These are phyloP conservation scores for Kandelia obovata DNA, from an alignment of 345 rosid species.

Conservation along the genomic window DNA sequence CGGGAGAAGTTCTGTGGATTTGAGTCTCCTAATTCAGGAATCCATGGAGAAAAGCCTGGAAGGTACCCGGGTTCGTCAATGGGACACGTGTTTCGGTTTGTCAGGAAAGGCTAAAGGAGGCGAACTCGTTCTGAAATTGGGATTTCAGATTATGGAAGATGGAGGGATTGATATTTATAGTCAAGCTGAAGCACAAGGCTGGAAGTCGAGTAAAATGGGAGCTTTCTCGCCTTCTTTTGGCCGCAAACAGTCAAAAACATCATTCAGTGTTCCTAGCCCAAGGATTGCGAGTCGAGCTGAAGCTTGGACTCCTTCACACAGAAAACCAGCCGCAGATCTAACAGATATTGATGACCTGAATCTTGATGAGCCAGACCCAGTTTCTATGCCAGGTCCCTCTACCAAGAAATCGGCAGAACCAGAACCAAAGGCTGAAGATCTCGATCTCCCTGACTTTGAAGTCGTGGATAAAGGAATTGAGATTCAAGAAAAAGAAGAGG, in stretches of 20 bases:
- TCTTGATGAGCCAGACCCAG: conserved; percentile 71
- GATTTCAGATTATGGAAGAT: conserved; percentile 95
- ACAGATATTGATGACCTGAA: conserved; percentile 81
- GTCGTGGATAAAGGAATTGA: conserved; percentile 90
- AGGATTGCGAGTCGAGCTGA: conserved; percentile 53
- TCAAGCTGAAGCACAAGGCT: conserved; percentile 50
- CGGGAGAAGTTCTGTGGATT: conserved; percentile 61
- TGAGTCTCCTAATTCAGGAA: conserved; percentile 67
- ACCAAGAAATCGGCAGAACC: conserved; percentile 40
- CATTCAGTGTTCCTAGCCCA: conserved; percentile 91
- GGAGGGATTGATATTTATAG: conserved; percentile 83
- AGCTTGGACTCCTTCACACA: conserved; percentile 63
- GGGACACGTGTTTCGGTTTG: conserved; percentile 72
- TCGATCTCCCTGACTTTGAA: conserved; percentile 71
- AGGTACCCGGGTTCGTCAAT: conserved; percentile 82
- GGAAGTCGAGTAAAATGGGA: conserved; percentile 41
- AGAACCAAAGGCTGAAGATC: conserved; percentile 48
- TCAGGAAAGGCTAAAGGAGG: conserved; percentile 95
- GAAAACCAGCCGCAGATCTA: conserved; percentile 41
- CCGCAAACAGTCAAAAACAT: conserved; percentile 70
- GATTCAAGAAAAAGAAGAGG: conserved; percentile 51
- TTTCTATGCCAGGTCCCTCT: conserved; percentile 18
- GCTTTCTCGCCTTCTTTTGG: conserved; percentile 51
- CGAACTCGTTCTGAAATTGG: conserved; percentile 65
- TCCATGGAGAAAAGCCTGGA: conserved; percentile 69